These are phyloP conservation scores for Trichosporon asahii DNA, from an alignment of 1,284 basidiomycete genomes.

Conservation along the genomic window DNA sequence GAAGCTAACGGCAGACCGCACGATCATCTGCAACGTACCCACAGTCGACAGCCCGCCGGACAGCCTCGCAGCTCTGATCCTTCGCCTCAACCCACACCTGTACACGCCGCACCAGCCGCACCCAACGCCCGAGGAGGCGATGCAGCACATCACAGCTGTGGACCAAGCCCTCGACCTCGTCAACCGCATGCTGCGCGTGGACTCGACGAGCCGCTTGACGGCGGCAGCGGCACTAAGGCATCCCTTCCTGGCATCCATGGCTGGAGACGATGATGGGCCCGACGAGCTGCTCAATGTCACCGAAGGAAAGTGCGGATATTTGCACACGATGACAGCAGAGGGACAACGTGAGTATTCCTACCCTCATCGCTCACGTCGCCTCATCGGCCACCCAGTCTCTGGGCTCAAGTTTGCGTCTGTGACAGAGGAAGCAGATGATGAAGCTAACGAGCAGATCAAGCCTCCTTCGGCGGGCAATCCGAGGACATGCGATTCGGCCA, in stretches of 20 bases:
- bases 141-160: constrained; percentile 58
- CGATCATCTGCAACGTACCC: constrained; percentile 79
- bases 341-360: constrained; percentile 39
- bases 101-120: constrained; percentile 56
- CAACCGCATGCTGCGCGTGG: constrained; percentile 66
- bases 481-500: constrained; percentile 45
- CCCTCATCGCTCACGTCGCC: not conserved
- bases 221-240: constrained; percentile 72
- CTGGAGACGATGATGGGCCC: constrained; percentile 28
- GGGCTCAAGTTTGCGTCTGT: no score
- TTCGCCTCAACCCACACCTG: constrained; percentile 70
- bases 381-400: no score
- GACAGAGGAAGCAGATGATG: constrained; percentile 1
- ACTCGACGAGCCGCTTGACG: constrained; percentile 70
- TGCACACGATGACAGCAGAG: constrained; percentile 33
- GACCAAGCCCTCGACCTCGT: constrained; percentile 70
- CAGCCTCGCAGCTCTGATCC: constrained; percentile 68
- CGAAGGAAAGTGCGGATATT: constrained; percentile 42
- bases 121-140: constrained; percentile 41
- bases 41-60: constrained; percentile 64
- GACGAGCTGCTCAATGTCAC: constrained; percentile 29
- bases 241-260: constrained; percentile 59
- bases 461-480: constrained; percentile 34
- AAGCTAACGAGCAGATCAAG: constrained; percentile 29
- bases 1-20: constrained; percentile 64